Evolutionary conservation across 2,329 filamentous ascomycete genomes (phyloP).

Genomic region (Alternaria triticina): DNA sequence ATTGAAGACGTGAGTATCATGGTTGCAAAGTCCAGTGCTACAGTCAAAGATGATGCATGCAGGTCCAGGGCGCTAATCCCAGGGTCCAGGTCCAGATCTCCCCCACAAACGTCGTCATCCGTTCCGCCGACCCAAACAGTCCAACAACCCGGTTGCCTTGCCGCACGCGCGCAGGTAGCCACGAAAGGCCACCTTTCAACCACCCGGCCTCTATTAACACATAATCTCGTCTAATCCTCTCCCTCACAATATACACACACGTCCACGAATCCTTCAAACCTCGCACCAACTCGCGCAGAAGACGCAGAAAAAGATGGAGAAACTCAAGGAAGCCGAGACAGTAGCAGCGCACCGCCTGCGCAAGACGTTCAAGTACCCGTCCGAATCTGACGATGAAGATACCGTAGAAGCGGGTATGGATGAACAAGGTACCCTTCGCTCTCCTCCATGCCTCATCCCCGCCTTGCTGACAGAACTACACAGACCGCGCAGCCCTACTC

Average conservation of each 20-base stretch:
- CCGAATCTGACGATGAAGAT: conserved; percentile 60
- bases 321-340: conserved; percentile 8
- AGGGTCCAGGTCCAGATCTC: conserved; percentile 7
- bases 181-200: conserved; percentile 12
- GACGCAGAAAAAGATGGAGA: conserved; percentile 4
- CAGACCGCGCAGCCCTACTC: conserved; percentile 40
- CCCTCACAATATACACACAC: not conserved
- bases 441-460: not conserved
- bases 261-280: not conserved
- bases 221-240: not conserved
- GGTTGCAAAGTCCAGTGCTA: not conserved
- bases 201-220: not conserved
- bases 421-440: conserved; percentile 68
- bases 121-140: conserved; percentile 4
- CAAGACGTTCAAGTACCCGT: conserved; percentile 78
- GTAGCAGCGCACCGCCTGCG: conserved; percentile 67
- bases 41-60: not conserved
- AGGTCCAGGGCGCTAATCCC: conserved; percentile 14
- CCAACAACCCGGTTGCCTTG: conserved; percentile 3
- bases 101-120: conserved; percentile 31
- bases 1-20: not conserved
- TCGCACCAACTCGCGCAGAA: not conserved
- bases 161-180: conserved; percentile 5
- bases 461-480: not conserved
- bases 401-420: conserved; percentile 70